Evolutionary conservation across 73 alveolate species (phyloP).

Genomic region (Diophrys sp.): DNA sequence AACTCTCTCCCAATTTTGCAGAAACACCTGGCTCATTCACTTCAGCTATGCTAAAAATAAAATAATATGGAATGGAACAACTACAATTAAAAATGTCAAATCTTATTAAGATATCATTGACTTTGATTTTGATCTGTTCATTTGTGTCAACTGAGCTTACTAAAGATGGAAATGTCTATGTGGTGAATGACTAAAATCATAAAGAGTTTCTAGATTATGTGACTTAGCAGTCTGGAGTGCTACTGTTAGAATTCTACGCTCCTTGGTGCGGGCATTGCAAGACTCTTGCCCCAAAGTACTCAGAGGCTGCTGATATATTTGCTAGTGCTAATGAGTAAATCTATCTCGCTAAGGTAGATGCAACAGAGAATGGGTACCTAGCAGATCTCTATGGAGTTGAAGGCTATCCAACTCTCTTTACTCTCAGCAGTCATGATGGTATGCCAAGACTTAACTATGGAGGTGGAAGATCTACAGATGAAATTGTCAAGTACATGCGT

Average conservation of each 20-base stretch:
- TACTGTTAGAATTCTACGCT: conserved; percentile 37
- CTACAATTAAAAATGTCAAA: too few species aligned
- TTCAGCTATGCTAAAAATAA: too few species aligned
- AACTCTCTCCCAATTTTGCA: too few species aligned
- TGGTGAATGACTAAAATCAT: background rate
- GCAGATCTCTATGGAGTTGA: conserved; percentile 75
- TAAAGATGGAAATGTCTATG: background rate
- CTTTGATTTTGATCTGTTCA: too few species aligned
- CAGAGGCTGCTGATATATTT: conserved; percentile 85
- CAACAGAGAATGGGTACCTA: conserved; percentile 72
- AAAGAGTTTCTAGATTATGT: background rate
- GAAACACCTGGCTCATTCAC: too few species aligned
- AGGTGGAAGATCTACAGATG: conserved; percentile 1
- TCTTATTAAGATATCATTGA: too few species aligned
- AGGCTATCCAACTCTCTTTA: conserved; percentile 91
- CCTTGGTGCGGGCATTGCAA: conserved; percentile 85
- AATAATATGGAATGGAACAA: too few species aligned
- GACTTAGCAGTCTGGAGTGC: background rate
- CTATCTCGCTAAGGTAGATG: conserved; percentile 90
- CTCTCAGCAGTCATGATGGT: conserved; percentile 41
- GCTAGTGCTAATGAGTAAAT: conserved; percentile 56
- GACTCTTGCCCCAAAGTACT: conserved; percentile 90
- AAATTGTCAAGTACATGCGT: background rate
- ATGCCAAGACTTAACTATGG: background rate
- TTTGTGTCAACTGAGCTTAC: background rate